Base-by-base conservation (phyloP, 2,329 filamentous ascomycete genomes). In the Kalmusia sp. region DNA sequence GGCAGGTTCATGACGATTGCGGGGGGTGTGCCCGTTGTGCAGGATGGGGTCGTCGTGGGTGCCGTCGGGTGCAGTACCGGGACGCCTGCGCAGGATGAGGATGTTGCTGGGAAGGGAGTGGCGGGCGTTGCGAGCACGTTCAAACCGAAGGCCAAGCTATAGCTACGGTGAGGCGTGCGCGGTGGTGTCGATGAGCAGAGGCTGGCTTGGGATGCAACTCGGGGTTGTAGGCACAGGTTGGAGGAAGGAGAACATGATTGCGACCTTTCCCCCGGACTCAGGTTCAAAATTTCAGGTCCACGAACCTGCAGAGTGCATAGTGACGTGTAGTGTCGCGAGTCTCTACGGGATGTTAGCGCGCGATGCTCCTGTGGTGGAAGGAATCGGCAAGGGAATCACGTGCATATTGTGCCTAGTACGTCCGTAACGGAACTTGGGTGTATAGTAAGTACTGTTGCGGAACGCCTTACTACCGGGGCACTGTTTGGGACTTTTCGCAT, bases 11-110 rank as follows among this genome's bases (percentile, higher is more conserved):
- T 71, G 64, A 77, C 81, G 6, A 81, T 84, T 62, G 82, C 79
- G 2, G 82, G 82, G 7, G 82, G 82, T 1, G 63, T 84, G 3
- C 82, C 82, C 3, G 79, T 85, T 58, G 59, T 75, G 31, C 65
- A 64, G 37, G 76, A 79, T 45, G 81, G 81, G 2, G 69, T 74
- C 30, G 77, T 83, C 4, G 74, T 84, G 2, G 82, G 82, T 0
- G 82, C 81, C 2, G 76, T 85, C 52, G 82, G 82, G 0, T 82
- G 82, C 51, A 81, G 78, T 60, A 84, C 82, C 9, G 82, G 82
- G 19, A 82, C 79, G 47, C 82, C 82, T 43, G 74, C 73, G 48
- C 80, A 85, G 66, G 82, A 85, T 70, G 76, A 79, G 50, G 78
- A 82, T 64, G 79, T 82, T 60, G 81, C 82, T 45, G 74, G 71